Evolutionary conservation across 495 filamentous ascomycete genomes (phyloP).

Genomic region (Rhypophila decipiens): DNA sequence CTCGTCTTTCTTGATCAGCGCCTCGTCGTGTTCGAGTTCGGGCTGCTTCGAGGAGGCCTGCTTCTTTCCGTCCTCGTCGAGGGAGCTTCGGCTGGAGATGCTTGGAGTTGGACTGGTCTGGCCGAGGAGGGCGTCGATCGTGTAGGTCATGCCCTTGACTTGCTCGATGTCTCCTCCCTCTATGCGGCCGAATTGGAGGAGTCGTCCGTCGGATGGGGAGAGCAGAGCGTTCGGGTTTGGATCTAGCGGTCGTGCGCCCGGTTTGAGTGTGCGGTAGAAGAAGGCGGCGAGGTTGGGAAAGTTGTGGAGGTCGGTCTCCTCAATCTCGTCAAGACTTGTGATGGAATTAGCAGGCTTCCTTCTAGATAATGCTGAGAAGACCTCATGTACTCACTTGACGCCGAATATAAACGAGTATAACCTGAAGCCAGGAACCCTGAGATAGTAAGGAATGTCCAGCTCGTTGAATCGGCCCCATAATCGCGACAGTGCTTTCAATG

Average conservation of each 20-base stretch:
- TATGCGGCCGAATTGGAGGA: conserved; percentile 89
- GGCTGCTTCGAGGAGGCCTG: conserved; percentile 10
- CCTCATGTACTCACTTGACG: conserved; percentile 70
- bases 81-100: conserved; percentile 23
- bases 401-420: conserved; percentile 90
- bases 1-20: conserved; percentile 67
- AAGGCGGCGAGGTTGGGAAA: conserved; percentile 94
- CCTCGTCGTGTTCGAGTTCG: conserved; percentile 42
- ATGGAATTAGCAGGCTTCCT: background rate
- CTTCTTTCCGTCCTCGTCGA: too few relatives aligned
- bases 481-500: conserved; percentile 86
- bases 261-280: conserved; percentile 93
- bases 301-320: conserved; percentile 75
- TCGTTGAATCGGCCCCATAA: conserved; percentile 97
- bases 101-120: conserved; percentile 44
- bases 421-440: conserved; percentile 90
- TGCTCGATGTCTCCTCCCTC: conserved; percentile 94
- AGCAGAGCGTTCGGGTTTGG: conserved; percentile 70
- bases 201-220: conserved; percentile 80
- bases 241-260: conserved; percentile 82
- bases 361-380: too few relatives aligned
- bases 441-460: conserved; percentile 78
- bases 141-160: conserved; percentile 98
- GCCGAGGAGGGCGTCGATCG: conserved; percentile 84
- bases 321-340: conserved; percentile 68